Percentiles rank a stretch among this genome's conserved stretches.
Conservation (phyloP, 2,329 filamentous ascomycete species). For the Meredithiella fracta region DNA sequence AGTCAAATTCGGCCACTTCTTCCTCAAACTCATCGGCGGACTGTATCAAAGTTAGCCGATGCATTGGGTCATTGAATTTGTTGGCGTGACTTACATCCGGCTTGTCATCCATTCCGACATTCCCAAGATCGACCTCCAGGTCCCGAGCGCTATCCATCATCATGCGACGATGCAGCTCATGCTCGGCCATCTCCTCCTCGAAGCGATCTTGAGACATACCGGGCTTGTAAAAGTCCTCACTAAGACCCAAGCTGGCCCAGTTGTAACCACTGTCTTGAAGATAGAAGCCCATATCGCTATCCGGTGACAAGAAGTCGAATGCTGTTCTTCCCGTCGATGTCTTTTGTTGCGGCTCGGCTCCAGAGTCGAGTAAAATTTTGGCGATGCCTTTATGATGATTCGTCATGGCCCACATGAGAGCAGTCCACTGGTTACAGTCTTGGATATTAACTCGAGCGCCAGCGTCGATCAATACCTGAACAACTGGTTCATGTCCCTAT, state of each 20-base stretch:
- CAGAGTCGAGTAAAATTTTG: constrained; percentile 79
- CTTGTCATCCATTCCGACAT: constrained; percentile 87
- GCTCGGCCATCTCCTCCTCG: constrained; percentile 94
- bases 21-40: constrained; percentile 58
- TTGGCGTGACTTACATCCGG: constrained; percentile 51
- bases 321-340: constrained; percentile 87
- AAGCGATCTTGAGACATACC: constrained; percentile 88
- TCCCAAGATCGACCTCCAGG: constrained; percentile 87
- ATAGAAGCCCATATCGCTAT: constrained; percentile 93
- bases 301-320: constrained; percentile 86
- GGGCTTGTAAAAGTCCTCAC: constrained; percentile 84
- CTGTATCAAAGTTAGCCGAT: constrained; percentile 21
- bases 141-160: constrained; percentile 99
- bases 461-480: constrained; percentile 65
- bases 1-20: constrained; percentile 87
- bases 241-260: constrained; percentile 46
- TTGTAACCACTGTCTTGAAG: constrained; percentile 86
- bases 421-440: constrained; percentile 93
- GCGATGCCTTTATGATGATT: constrained; percentile 94
- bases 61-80: constrained; percentile 41
- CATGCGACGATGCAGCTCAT: constrained; percentile 84
- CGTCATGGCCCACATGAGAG: constrained; percentile 99
- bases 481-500: constrained; percentile 76
- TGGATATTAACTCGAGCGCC: constrained; percentile 84
- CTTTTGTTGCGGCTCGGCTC: constrained; percentile 88